Conservation (phyloP, 2,329 filamentous ascomycete genomes). For the Hymenotorrendiella dingleyae region DNA sequence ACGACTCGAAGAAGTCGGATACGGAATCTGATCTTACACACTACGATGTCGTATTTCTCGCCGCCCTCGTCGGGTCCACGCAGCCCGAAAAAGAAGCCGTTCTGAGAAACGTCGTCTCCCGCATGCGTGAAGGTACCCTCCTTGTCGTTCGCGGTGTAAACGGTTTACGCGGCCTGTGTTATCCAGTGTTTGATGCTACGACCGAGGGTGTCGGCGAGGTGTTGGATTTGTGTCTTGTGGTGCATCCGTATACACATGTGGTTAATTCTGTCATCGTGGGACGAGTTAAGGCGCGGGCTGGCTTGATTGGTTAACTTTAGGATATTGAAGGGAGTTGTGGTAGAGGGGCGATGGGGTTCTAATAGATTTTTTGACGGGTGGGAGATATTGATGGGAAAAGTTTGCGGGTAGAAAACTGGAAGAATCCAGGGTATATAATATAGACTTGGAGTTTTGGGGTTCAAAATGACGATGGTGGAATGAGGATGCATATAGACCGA, state of each 20-base stretch:
- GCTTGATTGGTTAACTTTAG: not conserved
- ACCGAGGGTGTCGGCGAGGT: slow-evolving; percentile 25
- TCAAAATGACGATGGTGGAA: no score
- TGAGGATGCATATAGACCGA: no score
- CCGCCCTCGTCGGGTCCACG: slow-evolving; percentile 41
- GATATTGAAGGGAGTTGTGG: not conserved
- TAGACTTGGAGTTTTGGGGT: no score
- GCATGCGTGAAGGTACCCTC: slow-evolving; percentile 38
- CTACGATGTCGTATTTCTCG: slow-evolving; percentile 44
- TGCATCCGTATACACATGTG: slow-evolving; percentile 43
- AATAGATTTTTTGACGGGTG: no score
- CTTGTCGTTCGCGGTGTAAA: slow-evolving; percentile 41
- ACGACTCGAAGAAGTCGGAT: not conserved
- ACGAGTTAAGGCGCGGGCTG: slow-evolving; percentile 12
- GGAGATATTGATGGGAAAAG: no score
- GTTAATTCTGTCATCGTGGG: slow-evolving; percentile 44
- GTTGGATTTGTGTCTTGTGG: slow-evolving; percentile 37
- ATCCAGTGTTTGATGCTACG: slow-evolving; percentile 40
- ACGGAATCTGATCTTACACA: not conserved
- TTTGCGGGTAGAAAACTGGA: no score
- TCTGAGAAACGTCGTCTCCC: slow-evolving; percentile 31
- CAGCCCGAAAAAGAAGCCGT: slow-evolving; percentile 38
- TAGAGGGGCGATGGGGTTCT: no score
- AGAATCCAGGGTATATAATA: no score
- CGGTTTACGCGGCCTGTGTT: slow-evolving; percentile 40